Evolutionary conservation across 2,329 filamentous ascomycete species (phyloP).

Genomic region (Talaromyces sp.): DNA sequence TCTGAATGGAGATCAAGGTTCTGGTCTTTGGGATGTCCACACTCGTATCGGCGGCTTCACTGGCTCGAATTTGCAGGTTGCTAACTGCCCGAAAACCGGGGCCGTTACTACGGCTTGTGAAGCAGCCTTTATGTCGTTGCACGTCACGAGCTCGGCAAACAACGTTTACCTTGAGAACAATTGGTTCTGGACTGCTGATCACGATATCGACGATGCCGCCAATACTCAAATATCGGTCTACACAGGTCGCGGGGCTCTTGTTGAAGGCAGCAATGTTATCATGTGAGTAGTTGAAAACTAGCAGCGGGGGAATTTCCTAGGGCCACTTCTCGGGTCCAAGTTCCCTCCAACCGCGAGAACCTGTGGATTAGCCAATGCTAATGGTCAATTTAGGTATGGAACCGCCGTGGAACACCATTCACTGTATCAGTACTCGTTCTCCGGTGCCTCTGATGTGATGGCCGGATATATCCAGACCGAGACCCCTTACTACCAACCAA

Average conservation of each 20-base stretch:
- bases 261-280: constrained; percentile 45
- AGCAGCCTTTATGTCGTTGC: constrained; percentile 37
- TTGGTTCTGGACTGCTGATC: constrained; percentile 54
- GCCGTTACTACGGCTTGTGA: constrained; percentile 33
- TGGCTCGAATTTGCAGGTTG: constrained; percentile 45
- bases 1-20: constrained; percentile 48
- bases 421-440: constrained; percentile 49
- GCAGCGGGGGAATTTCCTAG: neutral
- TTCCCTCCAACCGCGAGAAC: neutral
- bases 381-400: constrained; percentile 30
- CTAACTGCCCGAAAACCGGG: constrained; percentile 43
- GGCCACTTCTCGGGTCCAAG: neutral
- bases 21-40: constrained; percentile 58
- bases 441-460: constrained; percentile 32
- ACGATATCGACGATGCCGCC: constrained; percentile 51
- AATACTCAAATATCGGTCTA: constrained; percentile 53
- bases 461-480: constrained; percentile 40
- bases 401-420: constrained; percentile 47
- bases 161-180: constrained; percentile 49
- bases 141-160: constrained; percentile 33
- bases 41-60: constrained; percentile 51
- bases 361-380: neutral
- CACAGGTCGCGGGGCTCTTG: constrained; percentile 50
- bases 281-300: constrained; percentile 28
- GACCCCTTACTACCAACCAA: constrained; percentile 41